Conservation (phyloP, 2,329 filamentous ascomycete species). For the Paraphaeosphaeria minitans region DNA sequence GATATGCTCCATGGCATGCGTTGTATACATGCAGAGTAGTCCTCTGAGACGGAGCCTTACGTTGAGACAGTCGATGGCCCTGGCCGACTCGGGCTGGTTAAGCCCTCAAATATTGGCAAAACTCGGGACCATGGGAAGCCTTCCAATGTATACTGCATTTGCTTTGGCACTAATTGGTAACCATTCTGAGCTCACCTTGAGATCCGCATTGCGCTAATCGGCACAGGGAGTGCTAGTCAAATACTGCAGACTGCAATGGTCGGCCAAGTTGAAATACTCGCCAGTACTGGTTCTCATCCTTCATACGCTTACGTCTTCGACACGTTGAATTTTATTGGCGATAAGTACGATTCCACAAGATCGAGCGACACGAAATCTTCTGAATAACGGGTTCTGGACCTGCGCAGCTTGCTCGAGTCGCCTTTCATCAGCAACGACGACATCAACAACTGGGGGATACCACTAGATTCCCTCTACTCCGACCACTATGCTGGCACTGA, state of each 20-base stretch:
- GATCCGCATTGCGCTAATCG: not conserved
- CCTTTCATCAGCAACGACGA: not conserved
- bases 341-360: not conserved
- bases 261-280: not conserved
- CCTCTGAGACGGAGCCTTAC: conserved; percentile 10
- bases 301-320: not conserved
- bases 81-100: conserved; percentile 19
- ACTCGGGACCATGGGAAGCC: conserved; percentile 6
- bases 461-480: not conserved
- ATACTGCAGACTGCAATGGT: conserved; percentile 5
- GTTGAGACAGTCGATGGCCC: conserved; percentile 16
- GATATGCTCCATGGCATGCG: conserved; percentile 18
- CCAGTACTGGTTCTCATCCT: not conserved
- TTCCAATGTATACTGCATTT: conserved; percentile 15
- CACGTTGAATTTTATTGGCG: not conserved
- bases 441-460: not conserved
- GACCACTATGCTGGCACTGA: not conserved
- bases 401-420: not conserved
- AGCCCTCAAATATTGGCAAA: conserved; percentile 6
- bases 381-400: not conserved
- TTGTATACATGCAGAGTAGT: conserved; percentile 19
- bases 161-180: conserved; percentile 16
- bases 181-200: not conserved
- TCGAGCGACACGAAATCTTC: not conserved
- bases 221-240: not conserved